Base-by-base conservation (phyloP, 805 yeast species). In the Nakazawaea holstii region DNA sequence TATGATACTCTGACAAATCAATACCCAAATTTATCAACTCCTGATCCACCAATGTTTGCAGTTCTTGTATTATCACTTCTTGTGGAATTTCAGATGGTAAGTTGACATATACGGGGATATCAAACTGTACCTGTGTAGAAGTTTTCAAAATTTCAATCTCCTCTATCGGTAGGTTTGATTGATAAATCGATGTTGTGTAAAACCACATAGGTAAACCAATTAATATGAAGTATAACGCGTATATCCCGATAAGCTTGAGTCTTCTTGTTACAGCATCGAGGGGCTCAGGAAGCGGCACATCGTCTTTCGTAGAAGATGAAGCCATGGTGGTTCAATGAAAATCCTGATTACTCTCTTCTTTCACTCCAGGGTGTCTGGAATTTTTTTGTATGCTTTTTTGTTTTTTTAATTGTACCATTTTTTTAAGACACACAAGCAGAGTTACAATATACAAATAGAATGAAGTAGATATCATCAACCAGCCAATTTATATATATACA, bases 191-290 rank as follows among this genome's bases (percentile, higher is more conserved):
- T 4, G 92, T 82, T 15, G 92, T 82, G 26, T 55, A 49, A 32
- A 66, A 55, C 80, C 85, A 84, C 46, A 81, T 58, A 5, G 91
- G 90, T 6, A 73, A 55, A 2, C 86, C 89, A 17, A 79, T 51
- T 2, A 65, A 40, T 5, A 60, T 46, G 10, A 68, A 55, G 8
- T 65, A 55, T 1, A 56, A 38, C 8, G 64, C 35, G 28, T 66
- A 57, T 1, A 63, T 55, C 14, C 53, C 15, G 15, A 64, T 52
- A 10, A 66, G 59, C 20, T 41, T 41, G n/a, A 52, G 41, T 37
- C 57, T 48, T 37, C 59, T 45, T 28, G 50, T 37, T 2, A 17
- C 24, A 6, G 52, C 45, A 31, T 51, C 55, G 11, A 37, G 36
- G 27, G 36, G 11, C 10, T 39, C 41, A 1, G 42, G 39, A 24